Base-by-base conservation (phyloP, 1,139 yeast species). In the Nakaseomyces uthaithaninus region DNA sequence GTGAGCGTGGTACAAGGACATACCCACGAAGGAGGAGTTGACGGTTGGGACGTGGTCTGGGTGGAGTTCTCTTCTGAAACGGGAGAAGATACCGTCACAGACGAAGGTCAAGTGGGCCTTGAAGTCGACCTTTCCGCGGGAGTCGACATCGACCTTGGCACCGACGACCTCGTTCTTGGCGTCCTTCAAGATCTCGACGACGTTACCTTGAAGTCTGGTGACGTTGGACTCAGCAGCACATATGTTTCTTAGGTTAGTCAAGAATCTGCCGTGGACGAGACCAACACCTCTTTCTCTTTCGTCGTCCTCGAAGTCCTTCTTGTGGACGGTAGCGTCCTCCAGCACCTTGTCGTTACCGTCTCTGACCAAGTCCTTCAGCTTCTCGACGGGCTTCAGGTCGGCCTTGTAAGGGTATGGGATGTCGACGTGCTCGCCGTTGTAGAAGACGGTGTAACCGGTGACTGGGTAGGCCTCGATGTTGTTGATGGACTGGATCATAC, bases 1-100 rank as follows among this genome's bases (percentile, higher is more conserved):
- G 15, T 66, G 67, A 3, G 94, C 89, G 59, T 89, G 68, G 48
- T 72, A 67, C 50, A 91, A 68, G 39, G 83, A 77, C 52, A 91
- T 66, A 2, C 95, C 97, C 19, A 89, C 82, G 60, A 91, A 93
- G 55, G 91, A 82, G 4, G 95, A 85, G 20, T 80, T 84, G 20
- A 85, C 75, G 1, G 62, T 54, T 3, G 96, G 93, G 19, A 72
- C 69, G 51, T 75, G 72, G 26, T 71, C 66, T 14, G 73, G 67
- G 14, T 72, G 63, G 40, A 83, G 69, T 47, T 79, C 80, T 58
- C 79, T 84, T 59, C 99, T 75, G 67, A 91, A 87, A 61, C 82
- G 87, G 45, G 96, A 86, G 56, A 86, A 87, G 45, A 91, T 89
- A 42, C 99, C 99, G 63, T 91, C 99, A 56, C 95, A 86, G 41